A percentile compares a stretch with the other conserved stretches of the same genome.
Conservation (phyloP, 179 eudicot species). For the Nepenthes alata region DNA sequence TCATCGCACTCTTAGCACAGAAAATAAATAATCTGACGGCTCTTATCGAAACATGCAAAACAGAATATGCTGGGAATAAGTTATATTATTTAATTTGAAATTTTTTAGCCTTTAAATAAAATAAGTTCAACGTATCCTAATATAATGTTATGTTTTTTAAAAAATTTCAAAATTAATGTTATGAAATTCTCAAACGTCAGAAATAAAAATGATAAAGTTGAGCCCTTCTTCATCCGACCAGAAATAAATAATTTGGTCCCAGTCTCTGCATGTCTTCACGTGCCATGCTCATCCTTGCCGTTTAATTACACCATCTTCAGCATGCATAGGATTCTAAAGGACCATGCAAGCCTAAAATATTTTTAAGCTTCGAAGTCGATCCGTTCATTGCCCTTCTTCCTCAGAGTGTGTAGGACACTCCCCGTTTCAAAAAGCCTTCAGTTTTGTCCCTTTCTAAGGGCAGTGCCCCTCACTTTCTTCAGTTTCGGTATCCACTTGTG, state of each 20-base stretch:
- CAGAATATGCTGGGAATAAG: too few relatives aligned
- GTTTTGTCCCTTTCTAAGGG: slow-evolving; percentile 10
- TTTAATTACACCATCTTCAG: slow-evolving; percentile 8
- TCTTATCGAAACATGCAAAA: too few relatives aligned
- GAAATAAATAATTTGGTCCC: slow-evolving; percentile 5
- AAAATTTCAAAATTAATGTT: too few relatives aligned
- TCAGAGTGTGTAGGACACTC: slow-evolving; percentile 25
- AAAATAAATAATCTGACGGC: too few relatives aligned
- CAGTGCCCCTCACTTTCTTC: slow-evolving; percentile 23
- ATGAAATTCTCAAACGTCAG: too few relatives aligned
- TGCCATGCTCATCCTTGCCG: slow-evolving; percentile 5
- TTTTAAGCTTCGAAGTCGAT: not conserved
- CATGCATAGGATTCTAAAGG: slow-evolving; percentile 41
- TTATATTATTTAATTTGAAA: too few relatives aligned
- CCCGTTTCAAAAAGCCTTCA: slow-evolving; percentile 22
- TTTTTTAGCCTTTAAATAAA: too few relatives aligned
- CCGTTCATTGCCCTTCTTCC: slow-evolving; percentile 17
- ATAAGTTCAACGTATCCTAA: too few relatives aligned
- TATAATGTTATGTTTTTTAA: too few relatives aligned
- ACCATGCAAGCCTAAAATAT: not conserved
- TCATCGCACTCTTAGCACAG: too few relatives aligned
- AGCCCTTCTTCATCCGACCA: not conserved
- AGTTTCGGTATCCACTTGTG: not conserved
- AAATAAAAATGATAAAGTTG: too few relatives aligned
- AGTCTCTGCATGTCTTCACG: slow-evolving; percentile 11